Conservation (phyloP, 1,139 yeast genomes). For the Nakaseomyces delphensis region DNA sequence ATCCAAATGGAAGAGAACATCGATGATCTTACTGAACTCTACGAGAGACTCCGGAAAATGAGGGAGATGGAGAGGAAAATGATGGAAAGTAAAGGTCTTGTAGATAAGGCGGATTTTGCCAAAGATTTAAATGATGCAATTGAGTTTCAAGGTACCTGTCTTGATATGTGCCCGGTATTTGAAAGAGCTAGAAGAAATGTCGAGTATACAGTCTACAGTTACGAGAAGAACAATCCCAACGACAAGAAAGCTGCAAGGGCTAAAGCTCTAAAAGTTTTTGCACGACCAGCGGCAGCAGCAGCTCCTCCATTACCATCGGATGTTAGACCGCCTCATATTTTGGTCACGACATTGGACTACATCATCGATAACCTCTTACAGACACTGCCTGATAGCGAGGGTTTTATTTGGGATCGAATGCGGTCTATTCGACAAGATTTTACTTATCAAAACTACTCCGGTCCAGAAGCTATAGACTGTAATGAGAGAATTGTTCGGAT, state of each 20-base stretch:
- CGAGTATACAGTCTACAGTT: constrained; percentile 75
- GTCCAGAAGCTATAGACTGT: constrained; percentile 90
- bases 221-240: constrained; percentile 55
- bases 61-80: constrained; percentile 66
- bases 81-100: constrained; percentile 78
- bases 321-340: constrained; percentile 82
- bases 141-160: constrained; percentile 76
- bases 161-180: constrained; percentile 90
- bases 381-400: constrained; percentile 72
- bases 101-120: constrained; percentile 78
- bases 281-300: constrained; percentile 97
- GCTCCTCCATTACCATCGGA: constrained; percentile 97
- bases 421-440: constrained; percentile 95
- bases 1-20: constrained; percentile 36
- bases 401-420: constrained; percentile 98
- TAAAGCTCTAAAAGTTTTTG: constrained; percentile 82
- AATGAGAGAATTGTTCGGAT: constrained; percentile 86
- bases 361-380: constrained; percentile 56
- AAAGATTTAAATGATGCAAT: constrained; percentile 84
- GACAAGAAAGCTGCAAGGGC: constrained; percentile 55
- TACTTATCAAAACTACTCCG: constrained; percentile 88
- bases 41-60: constrained; percentile 58
- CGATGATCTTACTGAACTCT: constrained; percentile 39
- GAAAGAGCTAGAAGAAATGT: constrained; percentile 84
- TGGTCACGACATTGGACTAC: constrained; percentile 58